A percentile compares a stretch with the other conserved stretches of the same genome.
These are phyloP conservation scores for Porodaedalea pini DNA, from an alignment of 1,284 basidiomycete genomes.

Conservation along the genomic window DNA sequence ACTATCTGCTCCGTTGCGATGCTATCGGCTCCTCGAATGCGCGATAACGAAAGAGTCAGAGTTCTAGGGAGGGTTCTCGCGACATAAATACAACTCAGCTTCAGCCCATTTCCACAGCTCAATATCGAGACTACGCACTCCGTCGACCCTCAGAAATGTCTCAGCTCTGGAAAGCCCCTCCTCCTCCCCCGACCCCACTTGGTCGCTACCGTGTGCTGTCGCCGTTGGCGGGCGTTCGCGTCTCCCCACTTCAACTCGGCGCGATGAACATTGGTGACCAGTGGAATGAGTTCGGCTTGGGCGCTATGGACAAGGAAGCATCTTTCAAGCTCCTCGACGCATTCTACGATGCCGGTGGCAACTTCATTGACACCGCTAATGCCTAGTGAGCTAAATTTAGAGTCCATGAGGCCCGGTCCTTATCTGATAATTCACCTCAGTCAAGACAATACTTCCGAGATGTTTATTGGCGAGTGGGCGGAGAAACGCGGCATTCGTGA, in stretches of 20 bases:
- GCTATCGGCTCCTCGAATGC: neutral
- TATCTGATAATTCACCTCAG: constrained; percentile 11
- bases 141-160: too few relatives aligned
- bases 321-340: constrained; percentile 26
- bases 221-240: constrained; percentile 17
- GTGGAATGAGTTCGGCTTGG: constrained; percentile 28
- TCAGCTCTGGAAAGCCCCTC: constrained; percentile 4
- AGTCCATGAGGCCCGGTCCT: too few relatives aligned
- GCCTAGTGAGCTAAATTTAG: constrained; percentile 26
- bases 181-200: constrained; percentile 3
- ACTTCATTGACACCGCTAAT: constrained; percentile 32
- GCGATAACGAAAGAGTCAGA: neutral
- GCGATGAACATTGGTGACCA: constrained; percentile 45
- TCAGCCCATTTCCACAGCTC: too few relatives aligned
- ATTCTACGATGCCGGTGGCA: constrained; percentile 23
- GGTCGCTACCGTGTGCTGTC: constrained; percentile 18
- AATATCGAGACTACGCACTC: too few relatives aligned
- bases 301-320: constrained; percentile 17
- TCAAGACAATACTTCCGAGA: constrained; percentile 32
- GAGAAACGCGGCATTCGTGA: constrained; percentile 37
- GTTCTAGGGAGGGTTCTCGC: too few relatives aligned
- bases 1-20: neutral
- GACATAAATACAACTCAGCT: too few relatives aligned
- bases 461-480: constrained; percentile 43
- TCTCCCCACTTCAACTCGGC: constrained; percentile 48